Evolutionary conservation across 768 basidiomycete species (phyloP), one percentile per base, ranked within the genome.

Genomic region (Mycena venus): DNA sequence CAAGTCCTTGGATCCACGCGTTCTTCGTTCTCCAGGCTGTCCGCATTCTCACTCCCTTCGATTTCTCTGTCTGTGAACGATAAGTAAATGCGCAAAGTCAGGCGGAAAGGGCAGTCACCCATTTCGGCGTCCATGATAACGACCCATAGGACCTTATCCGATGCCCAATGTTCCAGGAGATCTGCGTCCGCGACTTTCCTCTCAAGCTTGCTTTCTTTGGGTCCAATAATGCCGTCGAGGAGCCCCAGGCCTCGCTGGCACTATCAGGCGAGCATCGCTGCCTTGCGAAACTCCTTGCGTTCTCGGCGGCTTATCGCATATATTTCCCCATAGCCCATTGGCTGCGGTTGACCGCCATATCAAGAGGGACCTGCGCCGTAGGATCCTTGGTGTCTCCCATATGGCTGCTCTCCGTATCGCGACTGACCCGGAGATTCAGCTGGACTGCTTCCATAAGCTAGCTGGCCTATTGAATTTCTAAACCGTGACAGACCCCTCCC

Each of bases 71-170:
- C 79, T 77, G 68, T 32, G 29, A 61, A 51, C 36, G 5, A 61
- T 51, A 0, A 65, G 51, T 14, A 69, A 36, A 29, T 17, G 12
- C 10, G 29, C 19, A 21, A 31, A 29, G n/a, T 23, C 29, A 23
- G 12, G 8, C 27, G 17, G 8, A 68, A 62, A 42, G 29, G 7
- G n/a, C 31, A 44, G 29, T 62, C 27, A 78, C 79, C 80, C 29
- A 75, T 38, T 7, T 78, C 77, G 17, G 70, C 66, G 68, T 75
- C 78, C 75, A 78, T 76, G 42, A 81, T 75, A 14, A 80, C 80
- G 21, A 81, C 36, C 79, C 80, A 80, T 8, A 80, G 38, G 0
- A 78, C 68, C 11, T 63, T 72, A 38, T 79, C 77, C 31, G 74
- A 68, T 14, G 59, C 64, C 75, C 77, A 76, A 32, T 79, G 76